Base-by-base conservation (phyloP, 148 eudicot genomes). In the Fagopyrum esculentum region DNA sequence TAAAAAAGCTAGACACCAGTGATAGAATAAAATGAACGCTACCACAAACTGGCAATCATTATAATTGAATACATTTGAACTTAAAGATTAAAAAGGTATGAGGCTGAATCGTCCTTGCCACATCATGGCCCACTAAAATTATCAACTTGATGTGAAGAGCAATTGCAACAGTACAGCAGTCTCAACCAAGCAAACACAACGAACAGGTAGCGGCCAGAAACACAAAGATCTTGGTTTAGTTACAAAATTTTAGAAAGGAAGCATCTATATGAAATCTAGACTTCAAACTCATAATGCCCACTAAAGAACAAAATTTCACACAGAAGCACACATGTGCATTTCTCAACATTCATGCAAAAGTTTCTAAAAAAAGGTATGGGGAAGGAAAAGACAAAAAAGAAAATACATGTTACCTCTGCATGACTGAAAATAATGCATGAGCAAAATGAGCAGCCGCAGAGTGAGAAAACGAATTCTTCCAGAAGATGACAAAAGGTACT, bases 361-460 rank as follows among this genome's bases (percentile, higher is more conserved):
- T 63, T 47, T 70, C 73, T 44, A 45, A 16, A 17, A 70, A 5
- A 49, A 29, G 4, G 8, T 11, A 40, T 30, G 57, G 16, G 30
- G 40, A 35, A 35, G 3, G 40, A 35, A 35, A 35, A 35, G 40
- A 35, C 40, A 35, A 35, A 35, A 75, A 56, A 40, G 9, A 45
- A 15, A 71, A 55, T 1, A 60, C 35, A 43, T 57, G 55, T 43
- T 87, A 94, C 98, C 98, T 94, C 77, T 92, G 98, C 74, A 92
- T 82, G 74, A 84, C 96, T 45, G 92, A 94, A 76, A 94, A 85
- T 35, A 94, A 82, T 72, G 96, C 93, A 84, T 87, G 89, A 64
- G 89, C 92, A 77, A 91, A 94, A 85, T 94, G 97, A 82, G 87
- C 83, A 72, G 97, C 97, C 47, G 88, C 90, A 78, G 80, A 87